Base-by-base conservation (phyloP, 2,329 filamentous ascomycete genomes). In the Pseudophaeomoniella oleicola region DNA sequence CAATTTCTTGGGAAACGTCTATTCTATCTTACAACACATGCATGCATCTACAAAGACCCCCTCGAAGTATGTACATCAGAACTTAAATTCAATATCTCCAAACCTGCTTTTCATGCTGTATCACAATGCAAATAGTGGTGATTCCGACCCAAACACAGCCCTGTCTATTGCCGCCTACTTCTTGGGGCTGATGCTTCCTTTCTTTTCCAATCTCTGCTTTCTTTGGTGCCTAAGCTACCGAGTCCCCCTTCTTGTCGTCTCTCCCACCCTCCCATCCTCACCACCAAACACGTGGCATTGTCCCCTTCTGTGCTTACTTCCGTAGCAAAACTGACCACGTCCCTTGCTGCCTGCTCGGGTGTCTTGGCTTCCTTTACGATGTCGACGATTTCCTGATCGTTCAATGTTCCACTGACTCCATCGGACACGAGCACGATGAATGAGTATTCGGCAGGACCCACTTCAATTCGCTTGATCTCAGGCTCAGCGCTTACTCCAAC, bases 371-470 rank as follows among this genome's bases (percentile, higher is more conserved):
- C 90, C 58, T 96, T 67, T 50, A 96, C 70, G 19, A 96, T 77
- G 54, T 98, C 90, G 18, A 94, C 87, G 42, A 96, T 85, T 60
- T 98, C 90, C 60, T 96, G 88, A 52, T 98, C 90, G 38, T 71
- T 75, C 15, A 96, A 64, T 12, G 81, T 82, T 4, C 84, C 88
- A 14, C 79, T 88, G 6, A 98, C 76, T 16, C 90, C 90, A 56
- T 98, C 90, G 2, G 76, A 82, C 55, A 93, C 75, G 33, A 98
- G 71, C 2, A 93, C 84, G 36, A 96, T 55, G 59, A 98, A 98
- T 2, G 78, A 78, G 58, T 85, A 94, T 56, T 94, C 79, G 0
- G 84, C 86, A 0, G 88, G 80, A 0, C 70, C 71, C 42, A 96
- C 67, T 44, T 94, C 83, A 10, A 86, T 65, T 22, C 81, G 76